phyloP scores from a whole-genome alignment of 2,329 filamentous ascomycete species.

The Fusarium tricinctum region DNA sequence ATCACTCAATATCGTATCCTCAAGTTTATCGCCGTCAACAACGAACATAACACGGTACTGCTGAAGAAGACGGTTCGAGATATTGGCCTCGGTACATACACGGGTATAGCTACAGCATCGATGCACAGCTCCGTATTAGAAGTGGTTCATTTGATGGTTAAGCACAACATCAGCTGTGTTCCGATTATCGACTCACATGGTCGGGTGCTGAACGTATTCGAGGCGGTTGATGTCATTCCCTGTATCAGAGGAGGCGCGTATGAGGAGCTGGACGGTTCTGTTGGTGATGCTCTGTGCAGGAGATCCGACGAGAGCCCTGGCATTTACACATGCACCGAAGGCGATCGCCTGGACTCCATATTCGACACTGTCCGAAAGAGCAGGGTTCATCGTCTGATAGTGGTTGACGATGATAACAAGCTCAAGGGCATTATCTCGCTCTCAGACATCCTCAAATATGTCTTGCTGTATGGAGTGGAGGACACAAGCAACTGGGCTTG shows the following conservation, averaged over 20 bases:
- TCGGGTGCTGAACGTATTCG: slow-evolving; percentile 93
- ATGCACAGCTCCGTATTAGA: slow-evolving; percentile 96
- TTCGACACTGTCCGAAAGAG: slow-evolving; percentile 98
- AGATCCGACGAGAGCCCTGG: slow-evolving; percentile 92
- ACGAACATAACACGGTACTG: slow-evolving; percentile 84
- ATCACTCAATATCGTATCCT: slow-evolving; percentile 98
- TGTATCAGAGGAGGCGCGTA: slow-evolving; percentile 95
- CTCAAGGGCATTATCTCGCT: slow-evolving; percentile 92
- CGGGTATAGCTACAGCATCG: slow-evolving; percentile 81
- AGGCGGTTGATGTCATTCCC: slow-evolving; percentile 96
- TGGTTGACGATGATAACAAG: slow-evolving; percentile 90
- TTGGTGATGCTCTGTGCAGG: slow-evolving; percentile 90
- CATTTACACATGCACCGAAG: slow-evolving; percentile 94
- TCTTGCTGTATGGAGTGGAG: slow-evolving; percentile 83
- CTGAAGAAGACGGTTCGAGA: slow-evolving; percentile 89
- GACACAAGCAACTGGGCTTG: slow-evolving; percentile 54
- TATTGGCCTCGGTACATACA: slow-evolving; percentile 87
- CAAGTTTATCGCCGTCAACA: slow-evolving; percentile 98
- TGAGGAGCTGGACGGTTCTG: slow-evolving; percentile 86
- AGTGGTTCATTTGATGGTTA: slow-evolving; percentile 93
- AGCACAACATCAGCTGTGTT: slow-evolving; percentile 93
- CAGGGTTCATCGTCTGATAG: slow-evolving; percentile 90
- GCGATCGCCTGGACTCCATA: slow-evolving; percentile 93
- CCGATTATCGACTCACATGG: slow-evolving; percentile 87
- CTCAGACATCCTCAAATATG: slow-evolving; percentile 96